A percentile compares a stretch with the other conserved stretches of the same genome.
phyloP scores from a whole-genome alignment of 352 stramenopile genomes.

The Pythium sp. region DNA sequence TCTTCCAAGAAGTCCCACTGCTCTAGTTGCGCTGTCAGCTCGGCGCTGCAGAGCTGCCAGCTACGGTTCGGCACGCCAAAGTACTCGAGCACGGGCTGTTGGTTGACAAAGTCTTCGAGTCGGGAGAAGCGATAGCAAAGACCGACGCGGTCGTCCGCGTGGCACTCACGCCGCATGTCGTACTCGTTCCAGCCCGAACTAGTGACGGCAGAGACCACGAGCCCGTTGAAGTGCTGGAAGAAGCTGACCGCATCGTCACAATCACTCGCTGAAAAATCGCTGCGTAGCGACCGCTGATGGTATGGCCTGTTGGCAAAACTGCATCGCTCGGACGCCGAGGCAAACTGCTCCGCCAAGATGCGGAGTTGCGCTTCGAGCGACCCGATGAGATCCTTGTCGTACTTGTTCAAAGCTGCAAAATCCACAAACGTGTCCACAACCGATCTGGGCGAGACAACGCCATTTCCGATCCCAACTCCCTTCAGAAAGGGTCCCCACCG shows the following conservation, averaged over 20 bases:
- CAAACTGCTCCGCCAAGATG: conserved; percentile 20
- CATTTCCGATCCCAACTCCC: conserved; percentile 85
- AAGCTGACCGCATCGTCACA: conserved; percentile 26
- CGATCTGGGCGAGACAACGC: conserved; percentile 55
- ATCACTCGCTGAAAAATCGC: not conserved
- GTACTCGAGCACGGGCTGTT: conserved; percentile 31
- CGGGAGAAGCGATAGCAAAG: conserved; percentile 69
- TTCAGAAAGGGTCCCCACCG: conserved; percentile 46
- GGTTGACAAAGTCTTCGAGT: conserved; percentile 62
- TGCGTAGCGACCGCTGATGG: not conserved
- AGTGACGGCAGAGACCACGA: conserved; percentile 18
- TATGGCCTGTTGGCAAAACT: not conserved
- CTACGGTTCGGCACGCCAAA: conserved; percentile 31
- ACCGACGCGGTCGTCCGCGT: conserved; percentile 38
- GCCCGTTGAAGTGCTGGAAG: conserved; percentile 17
- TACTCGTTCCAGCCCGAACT: conserved; percentile 54
- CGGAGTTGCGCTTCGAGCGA: conserved; percentile 13
- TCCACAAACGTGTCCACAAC: conserved; percentile 46
- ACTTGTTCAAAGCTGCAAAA: conserved; percentile 44
- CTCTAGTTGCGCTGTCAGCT: conserved; percentile 19
- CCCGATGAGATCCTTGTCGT: conserved; percentile 39
- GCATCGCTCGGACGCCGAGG: conserved; percentile 18
- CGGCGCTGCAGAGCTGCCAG: conserved; percentile 53
- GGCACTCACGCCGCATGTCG: conserved; percentile 58
- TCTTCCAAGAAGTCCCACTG: conserved; percentile 52